Evolutionary conservation across 2,329 filamentous ascomycete species (phyloP), one percentile per base, ranked within the genome.

Genomic region (Corinectria fuckeliana): DNA sequence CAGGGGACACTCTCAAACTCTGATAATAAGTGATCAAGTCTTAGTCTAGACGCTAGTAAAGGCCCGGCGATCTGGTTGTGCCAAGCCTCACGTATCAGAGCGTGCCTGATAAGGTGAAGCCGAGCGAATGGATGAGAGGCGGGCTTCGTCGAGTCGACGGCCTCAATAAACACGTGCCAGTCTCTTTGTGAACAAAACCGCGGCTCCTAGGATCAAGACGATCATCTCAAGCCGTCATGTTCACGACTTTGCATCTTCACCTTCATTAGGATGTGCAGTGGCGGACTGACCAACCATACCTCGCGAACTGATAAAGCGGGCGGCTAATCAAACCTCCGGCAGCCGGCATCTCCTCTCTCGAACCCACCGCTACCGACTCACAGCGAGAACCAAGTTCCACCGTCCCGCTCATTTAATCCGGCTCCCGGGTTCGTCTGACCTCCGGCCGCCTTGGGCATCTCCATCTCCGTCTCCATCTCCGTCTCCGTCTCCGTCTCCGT

Each of bases 311-410:
- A 25, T 28, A 50, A 23, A 18, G 51, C 18, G 34, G 51, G 21
- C 44, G 42, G 32, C 23, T 48, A 52, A 47, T 47, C 48, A 48
- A 28, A n/a, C 21, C 25, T 16, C 23, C 25, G 32, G 16, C 25
- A 52, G 30, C 55, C 55, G 49, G 49, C 49, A 57, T 48, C 53
- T 53, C 26, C 42, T 45, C 16, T 26, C 26, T 47, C 30, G n/a
- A 10, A 20, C 7, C 36, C 30, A 36, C 23, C 34, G 25, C 30
- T 26, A 45, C 36, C 36, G 26, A 26, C 25, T n/a, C 8, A 9
- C 38, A 8, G 38, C 21, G 8, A 9, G 23, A 10, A 38, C n/a
- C n/a, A n/a, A 36, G n/a, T 10, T 14, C 16, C n/a, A 18, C 5
- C 2, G 32, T n/a, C 9, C 18, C 32, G 32, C 32, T 36, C 32